These are phyloP conservation scores for Phytophthora citricola DNA, from an alignment of 352 stramenopile genomes.

Conservation along the genomic window DNA sequence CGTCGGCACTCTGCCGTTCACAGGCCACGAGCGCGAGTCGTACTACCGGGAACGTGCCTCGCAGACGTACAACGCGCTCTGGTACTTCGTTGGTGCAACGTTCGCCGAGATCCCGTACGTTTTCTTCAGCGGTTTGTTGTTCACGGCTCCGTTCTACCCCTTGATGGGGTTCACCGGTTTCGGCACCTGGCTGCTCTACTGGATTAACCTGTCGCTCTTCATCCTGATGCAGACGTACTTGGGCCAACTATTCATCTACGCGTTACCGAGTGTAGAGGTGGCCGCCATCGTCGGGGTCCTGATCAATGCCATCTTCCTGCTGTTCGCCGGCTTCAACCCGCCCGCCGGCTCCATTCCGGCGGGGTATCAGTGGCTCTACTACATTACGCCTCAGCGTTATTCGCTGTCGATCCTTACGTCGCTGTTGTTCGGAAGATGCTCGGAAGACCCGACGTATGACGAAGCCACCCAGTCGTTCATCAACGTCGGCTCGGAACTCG, in stretches of 20 bases:
- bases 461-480: conserved; percentile 23
- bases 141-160: conserved; percentile 16
- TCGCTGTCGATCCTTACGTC: conserved; percentile 36
- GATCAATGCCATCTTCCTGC: background rate
- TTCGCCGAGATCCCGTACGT: conserved; percentile 74
- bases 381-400: conserved; percentile 42
- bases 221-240: conserved; percentile 2
- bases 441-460: conserved; percentile 31
- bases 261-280: background rate
- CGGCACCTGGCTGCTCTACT: conserved; percentile 4
- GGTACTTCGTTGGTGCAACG: conserved; percentile 73
- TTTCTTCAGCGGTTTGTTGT: conserved; percentile 38
- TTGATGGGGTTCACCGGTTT: conserved; percentile 21
- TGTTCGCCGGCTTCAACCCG: conserved; percentile 2
- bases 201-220: conserved; percentile 3
- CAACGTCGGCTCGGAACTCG: conserved; percentile 24
- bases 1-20: conserved; percentile 67
- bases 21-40: conserved; percentile 45
- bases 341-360: background rate
- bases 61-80: conserved; percentile 77
- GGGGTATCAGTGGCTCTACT: conserved; percentile 38
- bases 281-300: background rate
- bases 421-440: conserved; percentile 41
- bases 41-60: conserved; percentile 70
- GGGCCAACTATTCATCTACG: background rate